Base-by-base conservation (phyloP, 192 early-diverging fungal species). In the Coemansia umbellata region DNA sequence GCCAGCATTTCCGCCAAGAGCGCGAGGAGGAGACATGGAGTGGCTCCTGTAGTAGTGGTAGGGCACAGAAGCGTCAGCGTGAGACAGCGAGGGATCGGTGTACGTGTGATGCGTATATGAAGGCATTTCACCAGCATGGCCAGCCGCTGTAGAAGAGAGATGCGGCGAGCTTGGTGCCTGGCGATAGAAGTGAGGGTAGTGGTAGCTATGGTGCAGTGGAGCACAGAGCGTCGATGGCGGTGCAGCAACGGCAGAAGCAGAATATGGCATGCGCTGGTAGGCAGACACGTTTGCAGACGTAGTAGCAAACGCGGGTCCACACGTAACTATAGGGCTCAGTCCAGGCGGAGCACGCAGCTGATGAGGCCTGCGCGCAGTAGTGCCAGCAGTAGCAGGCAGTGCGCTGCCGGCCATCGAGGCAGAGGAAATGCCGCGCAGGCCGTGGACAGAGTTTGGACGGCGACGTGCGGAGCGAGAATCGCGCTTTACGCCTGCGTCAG, bases 311-410 rank as follows among this genome's bases (percentile, higher is more conserved):
- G 49, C 57, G 41, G 62, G 61, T n/a, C 63, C 58, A 10, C 53
- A 40, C 15, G 69, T 61, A 37, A 55, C 43, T 27, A 73, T 37
- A 28, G 69, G 69, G 58, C 69, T 72, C 41, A 72, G 53, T 8
- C 69, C 69, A 17, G 61, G 69, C 48, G 69, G 69, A n/a, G 58
- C 57, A 32, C 62, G 69, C 53, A 72, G 58, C 17, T 58, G 50
- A 44, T 52, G 48, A 23, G 63, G 53, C 42, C 69, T 59, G 53
- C 52, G 51, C 14, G 58, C 57, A 42, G 61, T 41, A 47, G 69
- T 22, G 23, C 35, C 53, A 13, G 53, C 48, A 54, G 58, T 47
- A 37, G 41, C 27, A 28, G 41, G 19, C 24, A 43, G 15, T 18
- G 37, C 47, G 19, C 37, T 48, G 48, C 47, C 56, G 15, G 28